Evolutionary conservation across 1,139 yeast genomes (phyloP).

Genomic region (Ashbya aceris): DNA sequence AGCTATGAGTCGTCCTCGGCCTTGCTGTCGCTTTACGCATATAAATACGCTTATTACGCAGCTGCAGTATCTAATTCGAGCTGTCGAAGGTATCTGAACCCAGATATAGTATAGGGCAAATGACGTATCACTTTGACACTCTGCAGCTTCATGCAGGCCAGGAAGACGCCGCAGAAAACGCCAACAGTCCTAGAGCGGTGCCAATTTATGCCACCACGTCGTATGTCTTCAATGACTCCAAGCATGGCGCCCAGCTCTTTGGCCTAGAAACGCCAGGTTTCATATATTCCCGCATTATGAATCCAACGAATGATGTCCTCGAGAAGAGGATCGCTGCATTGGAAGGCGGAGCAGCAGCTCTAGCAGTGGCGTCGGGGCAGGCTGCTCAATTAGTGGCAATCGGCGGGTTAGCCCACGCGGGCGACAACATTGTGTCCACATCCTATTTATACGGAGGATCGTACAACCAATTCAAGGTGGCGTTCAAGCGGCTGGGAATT

Average conservation of each 20-base stretch:
- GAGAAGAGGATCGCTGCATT: constrained; percentile 89
- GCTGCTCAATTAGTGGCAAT: constrained; percentile 88
- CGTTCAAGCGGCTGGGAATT: constrained; percentile 81
- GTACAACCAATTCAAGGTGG: constrained; percentile 87
- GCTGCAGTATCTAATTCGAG: too few relatives aligned
- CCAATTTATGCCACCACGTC: constrained; percentile 89
- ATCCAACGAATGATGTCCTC: constrained; percentile 86
- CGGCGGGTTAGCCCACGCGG: constrained; percentile 74
- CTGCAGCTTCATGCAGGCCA: constrained; percentile 93
- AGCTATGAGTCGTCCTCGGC: too few relatives aligned
- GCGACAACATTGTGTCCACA: constrained; percentile 83
- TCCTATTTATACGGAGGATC: constrained; percentile 95
- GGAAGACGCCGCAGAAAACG: constrained; percentile 47
- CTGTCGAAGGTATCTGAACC: too few relatives aligned
- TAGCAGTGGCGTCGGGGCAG: constrained; percentile 91
- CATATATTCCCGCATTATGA: constrained; percentile 82
- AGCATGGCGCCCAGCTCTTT: constrained; percentile 86
- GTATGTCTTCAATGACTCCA: constrained; percentile 75
- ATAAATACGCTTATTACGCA: too few relatives aligned
- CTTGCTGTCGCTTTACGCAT: too few relatives aligned
- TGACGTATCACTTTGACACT: constrained; percentile 73
- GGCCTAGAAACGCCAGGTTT: constrained; percentile 75
- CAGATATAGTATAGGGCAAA: constrained; percentile 6
- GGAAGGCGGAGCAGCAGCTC: constrained; percentile 85
- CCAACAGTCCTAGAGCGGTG: constrained; percentile 67